Conservation (phyloP, 2,329 filamentous ascomycete genomes). For the Diaporthe amygdali region DNA sequence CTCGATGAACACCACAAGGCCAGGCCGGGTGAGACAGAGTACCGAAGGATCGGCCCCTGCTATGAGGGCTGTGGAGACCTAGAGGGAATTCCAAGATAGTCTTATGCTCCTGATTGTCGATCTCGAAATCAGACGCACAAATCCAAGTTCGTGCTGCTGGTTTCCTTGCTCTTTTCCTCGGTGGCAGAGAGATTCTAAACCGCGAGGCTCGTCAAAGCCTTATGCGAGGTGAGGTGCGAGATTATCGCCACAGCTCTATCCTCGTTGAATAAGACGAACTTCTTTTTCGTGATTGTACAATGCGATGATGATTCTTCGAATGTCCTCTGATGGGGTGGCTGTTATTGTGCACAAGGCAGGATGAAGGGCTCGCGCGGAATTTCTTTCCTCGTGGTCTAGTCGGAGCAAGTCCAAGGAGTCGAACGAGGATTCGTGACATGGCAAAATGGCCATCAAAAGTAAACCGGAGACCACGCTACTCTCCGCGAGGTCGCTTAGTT, state of each 20-base stretch:
- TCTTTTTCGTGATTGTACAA: background rate
- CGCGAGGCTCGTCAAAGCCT: background rate
- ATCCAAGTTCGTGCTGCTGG: background rate
- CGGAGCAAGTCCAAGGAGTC: background rate
- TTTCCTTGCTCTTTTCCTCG: background rate
- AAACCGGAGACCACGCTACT: conserved; percentile 44
- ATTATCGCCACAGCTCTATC: background rate
- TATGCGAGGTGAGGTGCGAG: no score
- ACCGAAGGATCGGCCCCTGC: background rate
- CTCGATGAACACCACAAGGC: background rate
- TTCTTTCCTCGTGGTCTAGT: background rate
- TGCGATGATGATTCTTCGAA: background rate
- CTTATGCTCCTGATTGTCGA: background rate
- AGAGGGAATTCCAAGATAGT: background rate
- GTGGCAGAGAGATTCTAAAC: background rate
- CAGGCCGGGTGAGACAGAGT: background rate
- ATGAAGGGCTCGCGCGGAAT: background rate
- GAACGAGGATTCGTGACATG: background rate
- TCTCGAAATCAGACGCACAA: background rate
- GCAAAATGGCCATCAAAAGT: background rate
- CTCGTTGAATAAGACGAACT: no score
- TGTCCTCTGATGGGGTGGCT: background rate
- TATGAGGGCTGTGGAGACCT: background rate
- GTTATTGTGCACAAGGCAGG: background rate
- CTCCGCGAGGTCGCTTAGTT: conserved; percentile 78